phyloP scores from a whole-genome alignment of 176 grass and related monocot species.

The Puccinellia tenuiflora region DNA sequence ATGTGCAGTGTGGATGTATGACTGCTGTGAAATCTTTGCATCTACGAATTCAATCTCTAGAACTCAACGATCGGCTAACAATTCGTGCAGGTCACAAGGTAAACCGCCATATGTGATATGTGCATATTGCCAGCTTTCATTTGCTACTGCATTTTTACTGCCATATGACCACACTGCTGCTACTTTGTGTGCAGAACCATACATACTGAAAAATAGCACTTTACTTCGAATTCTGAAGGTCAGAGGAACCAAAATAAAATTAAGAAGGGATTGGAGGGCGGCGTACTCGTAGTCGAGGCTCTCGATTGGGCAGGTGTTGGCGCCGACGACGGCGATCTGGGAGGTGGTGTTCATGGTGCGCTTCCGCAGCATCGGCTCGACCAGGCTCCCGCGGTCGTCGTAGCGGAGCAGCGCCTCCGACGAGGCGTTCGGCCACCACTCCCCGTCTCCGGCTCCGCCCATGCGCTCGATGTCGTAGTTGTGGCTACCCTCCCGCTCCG shows the following conservation, averaged over 20 bases:
- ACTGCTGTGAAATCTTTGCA: neutral
- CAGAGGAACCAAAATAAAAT: neutral
- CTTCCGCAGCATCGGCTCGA: constrained; percentile 29
- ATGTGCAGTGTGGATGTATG: neutral
- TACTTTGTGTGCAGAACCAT: neutral
- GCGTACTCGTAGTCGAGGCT: constrained; percentile 77
- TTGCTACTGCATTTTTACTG: too few species aligned
- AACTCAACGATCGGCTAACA: neutral
- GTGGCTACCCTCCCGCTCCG: constrained; percentile 43
- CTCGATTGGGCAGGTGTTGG: constrained; percentile 64
- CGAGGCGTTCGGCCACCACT: constrained; percentile 4
- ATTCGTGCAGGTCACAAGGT: neutral
- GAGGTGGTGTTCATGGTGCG: constrained; percentile 49
- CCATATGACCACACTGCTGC: neutral
- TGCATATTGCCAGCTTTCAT: neutral
- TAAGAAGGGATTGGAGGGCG: neutral
- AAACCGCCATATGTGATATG: neutral
- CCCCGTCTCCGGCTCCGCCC: neutral
- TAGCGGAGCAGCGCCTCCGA: constrained; percentile 1
- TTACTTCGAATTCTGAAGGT: neutral
- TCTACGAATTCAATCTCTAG: neutral
- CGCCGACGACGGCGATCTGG: constrained; percentile 65
- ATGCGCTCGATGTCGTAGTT: constrained; percentile 41
- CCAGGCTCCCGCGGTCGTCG: neutral
- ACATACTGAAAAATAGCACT: neutral